Evolutionary conservation across 2,329 filamentous ascomycete species (phyloP), one percentile per base, ranked within the genome.

Genomic region (Cytospora piceicola): DNA sequence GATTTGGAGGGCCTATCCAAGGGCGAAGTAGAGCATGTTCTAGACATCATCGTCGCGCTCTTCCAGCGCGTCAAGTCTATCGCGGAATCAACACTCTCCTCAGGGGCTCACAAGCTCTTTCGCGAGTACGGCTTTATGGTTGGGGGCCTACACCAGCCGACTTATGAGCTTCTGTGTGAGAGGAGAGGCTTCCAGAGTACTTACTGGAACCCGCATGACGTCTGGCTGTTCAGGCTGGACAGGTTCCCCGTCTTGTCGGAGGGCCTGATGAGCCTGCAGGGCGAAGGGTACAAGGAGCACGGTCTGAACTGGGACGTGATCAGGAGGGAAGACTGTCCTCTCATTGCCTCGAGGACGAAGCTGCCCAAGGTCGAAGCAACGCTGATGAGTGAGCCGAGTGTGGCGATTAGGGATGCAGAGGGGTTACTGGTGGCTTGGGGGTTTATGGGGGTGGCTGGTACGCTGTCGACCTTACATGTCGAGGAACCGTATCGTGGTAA

Each of bases 361-460:
- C 86, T 92, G 39, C 84, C 83, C 1, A 79, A 88, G 36, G 79
- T 81, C 32, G 81, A 85, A 68, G 74, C 79, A 12, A 83, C 76
- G 15, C 73, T 84, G 30, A 70, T 76, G 65, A 72, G 73, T 27
- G 76, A 84, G 52, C 83, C 83, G 2, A 85, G 79, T 67, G 73
- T 80, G 46, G 77, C 80, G 1, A 75, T 88, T 24, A 81, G 82
- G 61, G 72, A 79, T 0, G 71, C 75, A 1, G 79, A 83, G 22
- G 80, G 79, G 1, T 81, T 77, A 1, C 81, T 83, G 0, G 76
- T 91, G 6, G 86, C 88, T 0, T 92, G 90, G 90, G 84, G 83
- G 0, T 90, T 92, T 59, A 72, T 86, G 5, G 81, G 82, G 80
- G 58, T 70, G 54, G 75, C 74, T 34, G 70, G 69, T 34, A 70